phyloP scores from a whole-genome alignment of 2,329 filamentous ascomycete species.

The Calonectria pteridis region DNA sequence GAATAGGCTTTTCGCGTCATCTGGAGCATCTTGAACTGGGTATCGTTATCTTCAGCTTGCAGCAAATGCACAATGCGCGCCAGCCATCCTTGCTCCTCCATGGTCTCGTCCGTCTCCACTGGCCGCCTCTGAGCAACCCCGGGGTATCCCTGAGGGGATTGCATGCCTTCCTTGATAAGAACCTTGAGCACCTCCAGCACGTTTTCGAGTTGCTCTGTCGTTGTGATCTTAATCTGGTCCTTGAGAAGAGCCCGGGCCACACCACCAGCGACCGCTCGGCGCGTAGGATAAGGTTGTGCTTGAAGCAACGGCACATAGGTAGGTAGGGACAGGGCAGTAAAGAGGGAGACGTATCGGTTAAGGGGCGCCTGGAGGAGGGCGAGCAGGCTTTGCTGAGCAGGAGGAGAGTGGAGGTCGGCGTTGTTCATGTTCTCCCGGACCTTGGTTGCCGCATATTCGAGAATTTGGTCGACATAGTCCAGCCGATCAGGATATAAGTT shows the following conservation, averaged over 20 bases:
- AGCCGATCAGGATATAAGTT: slow-evolving; percentile 95
- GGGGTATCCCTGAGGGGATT: slow-evolving; percentile 85
- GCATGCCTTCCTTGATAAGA: slow-evolving; percentile 91
- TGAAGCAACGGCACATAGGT: slow-evolving; percentile 92
- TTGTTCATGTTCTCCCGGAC: slow-evolving; percentile 92
- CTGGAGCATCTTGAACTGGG: slow-evolving; percentile 93
- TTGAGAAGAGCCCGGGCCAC: slow-evolving; percentile 86
- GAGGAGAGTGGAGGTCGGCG: slow-evolving; percentile 90
- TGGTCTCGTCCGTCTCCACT: slow-evolving; percentile 92
- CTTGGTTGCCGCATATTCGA: slow-evolving; percentile 89
- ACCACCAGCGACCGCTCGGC: slow-evolving; percentile 90
- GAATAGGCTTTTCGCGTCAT: slow-evolving; percentile 86
- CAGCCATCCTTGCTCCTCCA: slow-evolving; percentile 98
- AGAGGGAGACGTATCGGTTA: slow-evolving; percentile 90
- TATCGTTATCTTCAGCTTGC: slow-evolving; percentile 86
- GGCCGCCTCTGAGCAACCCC: slow-evolving; percentile 81
- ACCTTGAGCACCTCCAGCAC: slow-evolving; percentile 91
- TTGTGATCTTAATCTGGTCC: slow-evolving; percentile 84
- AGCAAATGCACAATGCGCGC: slow-evolving; percentile 93
- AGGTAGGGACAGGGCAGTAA: slow-evolving; percentile 94
- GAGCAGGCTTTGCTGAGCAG: slow-evolving; percentile 89
- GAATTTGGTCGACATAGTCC: slow-evolving; percentile 95
- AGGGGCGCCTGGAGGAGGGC: slow-evolving; percentile 92
- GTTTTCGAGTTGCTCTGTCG: slow-evolving; percentile 84
- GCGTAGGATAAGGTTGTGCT: slow-evolving; percentile 91